Percentiles rank a stretch among this genome's conserved stretches.
Conservation (phyloP, 2,329 filamentous ascomycete genomes). For the Diaporthe helianthi region DNA sequence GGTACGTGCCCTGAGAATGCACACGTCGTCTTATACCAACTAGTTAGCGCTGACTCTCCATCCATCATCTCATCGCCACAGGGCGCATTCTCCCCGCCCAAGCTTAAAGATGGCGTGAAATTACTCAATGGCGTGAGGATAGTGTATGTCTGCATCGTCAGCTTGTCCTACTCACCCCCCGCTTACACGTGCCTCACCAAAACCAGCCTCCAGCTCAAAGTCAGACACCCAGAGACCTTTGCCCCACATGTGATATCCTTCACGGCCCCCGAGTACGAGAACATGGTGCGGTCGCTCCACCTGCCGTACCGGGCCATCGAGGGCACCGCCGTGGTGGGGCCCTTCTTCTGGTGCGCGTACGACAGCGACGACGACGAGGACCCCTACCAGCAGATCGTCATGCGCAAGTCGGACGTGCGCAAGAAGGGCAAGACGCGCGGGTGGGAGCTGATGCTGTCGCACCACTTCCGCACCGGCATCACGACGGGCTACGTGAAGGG, state of each 20-base stretch:
- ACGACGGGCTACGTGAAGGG: constrained; percentile 69
- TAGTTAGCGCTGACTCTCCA: constrained; percentile 30
- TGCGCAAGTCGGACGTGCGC: constrained; percentile 70
- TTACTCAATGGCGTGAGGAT: constrained; percentile 60
- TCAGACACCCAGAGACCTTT: constrained; percentile 65
- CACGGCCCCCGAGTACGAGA: constrained; percentile 55
- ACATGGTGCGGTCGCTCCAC: constrained; percentile 61
- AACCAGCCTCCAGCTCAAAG: constrained; percentile 62
- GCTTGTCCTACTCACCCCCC: background rate
- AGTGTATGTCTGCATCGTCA: constrained; percentile 52
- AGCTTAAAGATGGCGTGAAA: constrained; percentile 50
- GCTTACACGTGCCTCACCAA: background rate
- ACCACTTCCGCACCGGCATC: constrained; percentile 60
- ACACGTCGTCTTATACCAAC: background rate
- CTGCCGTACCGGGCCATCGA: constrained; percentile 66
- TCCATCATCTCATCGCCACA: constrained; percentile 38
- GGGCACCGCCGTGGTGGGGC: constrained; percentile 64
- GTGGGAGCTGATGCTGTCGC: constrained; percentile 69
- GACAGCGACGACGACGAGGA: constrained; percentile 62
- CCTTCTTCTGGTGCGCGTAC: constrained; percentile 67
- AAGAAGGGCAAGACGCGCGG: constrained; percentile 70
- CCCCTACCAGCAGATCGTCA: constrained; percentile 67
- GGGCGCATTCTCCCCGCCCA: constrained; percentile 61
- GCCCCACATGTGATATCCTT: constrained; percentile 61
- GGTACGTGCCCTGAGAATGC: constrained; percentile 44